Base-by-base conservation (phyloP, 805 yeast species). In the Kregervanrija delftensis region DNA sequence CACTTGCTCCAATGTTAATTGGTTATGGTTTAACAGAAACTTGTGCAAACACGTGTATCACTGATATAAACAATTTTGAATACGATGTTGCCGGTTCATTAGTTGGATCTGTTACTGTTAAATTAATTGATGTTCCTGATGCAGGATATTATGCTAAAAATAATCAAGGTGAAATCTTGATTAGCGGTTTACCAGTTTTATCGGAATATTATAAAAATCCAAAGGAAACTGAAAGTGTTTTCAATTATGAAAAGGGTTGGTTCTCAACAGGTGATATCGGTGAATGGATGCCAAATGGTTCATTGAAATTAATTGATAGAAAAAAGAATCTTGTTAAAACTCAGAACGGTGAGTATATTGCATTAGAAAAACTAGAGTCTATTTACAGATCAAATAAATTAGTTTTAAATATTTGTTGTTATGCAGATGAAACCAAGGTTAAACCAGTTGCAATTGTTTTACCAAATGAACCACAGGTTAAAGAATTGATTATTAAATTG, bases 21-120 rank as follows among this genome's bases (percentile, higher is more conserved):
- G 99, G 99, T 49, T 93, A 93, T 64, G 99, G 99, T 49, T 77
- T 93, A 55, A 93, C 99, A 35, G 99, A 93, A 68, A 90, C 98
- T 11, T 82, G 86, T 55, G 99, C 99, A 41, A 90, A 86, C 69
- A 76, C 91, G 13, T 71, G 86, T 37, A 74, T 93, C 56, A 63
- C 79, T 52, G 79, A 79, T 47, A 85, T 86, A 40, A 60, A 68
- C 22, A 73, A 75, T 57, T 79, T 84, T 56, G 91, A 84, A 59
- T 72, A 67, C 49, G 95, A 83, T 52, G 79, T 83, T 48, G 85
- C 84, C 39, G 99, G 99, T 64, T 81, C 87, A 45, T 69, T 90
- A 42, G 77, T 84, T 17, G 91, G 95, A 56, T 75, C 93, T 12
- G 72, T 90, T 48, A 88, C 96, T 14, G 84, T 84, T 53, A 93